Percentiles rank a stretch among this genome's conserved stretches.
These are phyloP conservation scores for Ogataea siamensis DNA, from an alignment of 805 yeast genomes.

Conservation along the genomic window DNA sequence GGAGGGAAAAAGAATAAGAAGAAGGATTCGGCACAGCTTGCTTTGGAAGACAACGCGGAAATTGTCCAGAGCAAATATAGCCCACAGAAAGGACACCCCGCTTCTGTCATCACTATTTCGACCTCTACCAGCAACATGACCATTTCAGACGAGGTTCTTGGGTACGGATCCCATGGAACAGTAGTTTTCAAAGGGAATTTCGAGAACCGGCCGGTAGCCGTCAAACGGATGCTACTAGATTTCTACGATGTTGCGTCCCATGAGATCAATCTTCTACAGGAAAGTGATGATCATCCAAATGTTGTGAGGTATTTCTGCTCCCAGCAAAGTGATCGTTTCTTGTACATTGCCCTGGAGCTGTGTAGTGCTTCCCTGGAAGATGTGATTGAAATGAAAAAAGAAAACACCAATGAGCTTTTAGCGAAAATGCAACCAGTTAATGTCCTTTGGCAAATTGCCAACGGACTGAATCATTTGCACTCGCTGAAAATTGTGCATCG, in stretches of 20 bases:
- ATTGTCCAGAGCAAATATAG: constrained; percentile 1
- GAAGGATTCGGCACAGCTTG: constrained; percentile 21
- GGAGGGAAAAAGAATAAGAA: constrained; percentile 69
- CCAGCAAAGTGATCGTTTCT: constrained; percentile 82
- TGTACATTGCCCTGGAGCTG: constrained; percentile 89
- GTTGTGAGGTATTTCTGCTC: constrained; percentile 92
- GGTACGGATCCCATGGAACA: constrained; percentile 96
- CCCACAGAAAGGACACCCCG: not conserved
- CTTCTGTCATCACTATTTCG: constrained; percentile 6
- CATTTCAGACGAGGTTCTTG: constrained; percentile 74
- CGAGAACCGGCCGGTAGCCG: constrained; percentile 93
- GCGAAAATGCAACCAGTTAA: constrained; percentile 47
- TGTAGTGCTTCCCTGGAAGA: constrained; percentile 90
- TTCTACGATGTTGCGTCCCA: constrained; percentile 93
- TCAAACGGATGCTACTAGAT: constrained; percentile 88
- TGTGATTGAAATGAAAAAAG: constrained; percentile 55
- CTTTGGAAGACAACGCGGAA: constrained; percentile 13
- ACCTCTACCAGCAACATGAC: constrained; percentile 42
- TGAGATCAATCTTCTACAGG: constrained; percentile 83
- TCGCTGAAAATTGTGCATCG: constrained; percentile 90
- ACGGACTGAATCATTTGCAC: constrained; percentile 85
- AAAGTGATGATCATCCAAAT: constrained; percentile 95
- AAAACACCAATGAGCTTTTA: constrained; percentile 37
- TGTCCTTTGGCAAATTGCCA: constrained; percentile 70
- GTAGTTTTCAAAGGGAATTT: constrained; percentile 88